phyloP scores from a whole-genome alignment of 352 stramenopile genomes.

The Globisporangium uncinulatum region DNA sequence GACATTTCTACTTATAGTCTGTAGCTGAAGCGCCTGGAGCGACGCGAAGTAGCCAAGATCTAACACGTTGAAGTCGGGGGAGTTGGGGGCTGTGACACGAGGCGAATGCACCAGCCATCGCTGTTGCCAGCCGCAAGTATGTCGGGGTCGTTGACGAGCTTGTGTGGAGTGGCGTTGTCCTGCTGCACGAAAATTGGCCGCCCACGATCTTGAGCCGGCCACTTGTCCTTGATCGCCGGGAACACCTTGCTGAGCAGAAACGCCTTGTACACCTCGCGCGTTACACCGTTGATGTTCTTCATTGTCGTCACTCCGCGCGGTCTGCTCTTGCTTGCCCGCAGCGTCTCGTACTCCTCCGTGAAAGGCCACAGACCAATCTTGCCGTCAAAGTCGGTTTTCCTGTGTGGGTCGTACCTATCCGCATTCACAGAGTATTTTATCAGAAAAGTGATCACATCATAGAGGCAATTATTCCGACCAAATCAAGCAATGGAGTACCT shows the following conservation, averaged over 20 bases:
- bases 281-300: not conserved
- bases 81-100: conserved; percentile 4
- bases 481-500: too few species aligned
- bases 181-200: not conserved
- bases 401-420: conserved; percentile 6
- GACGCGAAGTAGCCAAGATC: conserved; percentile 7
- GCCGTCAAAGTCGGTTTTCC: conserved; percentile 5
- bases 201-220: not conserved
- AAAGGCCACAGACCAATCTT: conserved; percentile 15
- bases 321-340: conserved; percentile 4
- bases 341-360: not conserved
- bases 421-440: too few species aligned
- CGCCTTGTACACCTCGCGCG: not conserved
- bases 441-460: too few species aligned
- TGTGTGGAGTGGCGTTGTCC: not conserved
- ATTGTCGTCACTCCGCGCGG: not conserved
- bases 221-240: not conserved
- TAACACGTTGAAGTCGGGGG: conserved; percentile 12
- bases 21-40: too few species aligned
- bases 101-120: not conserved
- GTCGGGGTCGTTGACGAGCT: not conserved
- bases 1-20: too few species aligned
- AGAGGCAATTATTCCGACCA: too few species aligned
- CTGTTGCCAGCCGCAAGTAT: not conserved
- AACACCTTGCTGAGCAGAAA: not conserved